Base-by-base conservation (phyloP, 805 yeast genomes). In the Candida caryicola region DNA sequence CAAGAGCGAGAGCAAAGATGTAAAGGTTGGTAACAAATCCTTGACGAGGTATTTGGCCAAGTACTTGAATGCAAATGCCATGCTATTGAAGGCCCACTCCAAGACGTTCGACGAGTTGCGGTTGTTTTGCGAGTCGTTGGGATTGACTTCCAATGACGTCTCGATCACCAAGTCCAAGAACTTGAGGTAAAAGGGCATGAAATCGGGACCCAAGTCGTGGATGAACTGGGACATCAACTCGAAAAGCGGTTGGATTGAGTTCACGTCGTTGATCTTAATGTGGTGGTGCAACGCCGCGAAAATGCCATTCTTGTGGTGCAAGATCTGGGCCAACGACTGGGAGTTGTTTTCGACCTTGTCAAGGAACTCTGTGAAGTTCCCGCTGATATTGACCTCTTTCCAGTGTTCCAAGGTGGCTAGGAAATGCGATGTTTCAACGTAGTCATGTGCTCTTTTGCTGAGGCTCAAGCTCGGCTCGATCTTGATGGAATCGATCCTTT, bases 191-290 rank as follows among this genome's bases (percentile, higher is more conserved):
- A 67, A 88, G 6, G 76, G 77, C 68, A 88, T 74, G 54, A 90
- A 93, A 49, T 91, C 98, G 2, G 91, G 82, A 7, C 96, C 97
- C 45, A 91, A 65, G 65, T 91, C 99, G 51, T 87, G 96, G 29
- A 89, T 81, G 50, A 93, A 83, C 53, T 89, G 95, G 0, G 95
- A 77, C 17, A 89, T 58, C 37, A 66, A 56, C 55, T 93, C 99
- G 35, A 88, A 60, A 19, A 87, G 55, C 3, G 98, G 91, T 57
- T 89, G 93, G 31, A 85, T 63, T 1, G 96, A 79, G 40, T 82
- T 66, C 16, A 72, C 71, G 55, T 93, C 95, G 44, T 81, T 77
- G 26, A 67, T 62, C 13, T 58, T 51, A 27, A 84, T 72, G 40
- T 74, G 73, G 7, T 46, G 46, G 19, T 62, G 55, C 26, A 93